Conservation (phyloP, 768 basidiomycete species). For the Suillus placidus region DNA sequence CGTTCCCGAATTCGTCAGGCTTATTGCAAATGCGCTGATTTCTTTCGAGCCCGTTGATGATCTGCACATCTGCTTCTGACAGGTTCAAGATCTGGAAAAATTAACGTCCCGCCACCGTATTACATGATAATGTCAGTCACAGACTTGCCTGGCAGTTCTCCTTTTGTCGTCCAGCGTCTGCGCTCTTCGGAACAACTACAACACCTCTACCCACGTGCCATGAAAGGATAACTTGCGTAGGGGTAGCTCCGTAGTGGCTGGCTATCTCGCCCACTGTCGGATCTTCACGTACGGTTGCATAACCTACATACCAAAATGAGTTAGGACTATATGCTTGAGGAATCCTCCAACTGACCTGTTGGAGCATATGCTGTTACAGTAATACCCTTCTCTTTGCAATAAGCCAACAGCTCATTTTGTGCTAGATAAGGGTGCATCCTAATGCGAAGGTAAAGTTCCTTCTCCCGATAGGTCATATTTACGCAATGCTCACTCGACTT, state of each 20-base stretch:
- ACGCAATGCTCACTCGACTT: conserved; percentile 28
- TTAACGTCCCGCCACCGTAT: conserved; percentile 11
- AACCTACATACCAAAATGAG: conserved; percentile 21
- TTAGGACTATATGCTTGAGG: neutral
- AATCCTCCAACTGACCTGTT: conserved; percentile 22
- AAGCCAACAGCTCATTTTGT: conserved; percentile 32
- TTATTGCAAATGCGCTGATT: conserved; percentile 43
- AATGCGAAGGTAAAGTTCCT: conserved; percentile 18
- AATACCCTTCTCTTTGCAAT: conserved; percentile 34
- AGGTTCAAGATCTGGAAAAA: conserved; percentile 40
- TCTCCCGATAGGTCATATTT: neutral
- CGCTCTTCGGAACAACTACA: conserved; percentile 34
- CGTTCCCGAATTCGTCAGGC: conserved; percentile 35
- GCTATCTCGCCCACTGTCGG: conserved; percentile 32
- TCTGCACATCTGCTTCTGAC: conserved; percentile 40
- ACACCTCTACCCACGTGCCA: conserved; percentile 37
- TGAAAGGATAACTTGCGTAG: conserved; percentile 34
- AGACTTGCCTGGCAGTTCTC: conserved; percentile 25
- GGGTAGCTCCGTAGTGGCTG: conserved; percentile 26
- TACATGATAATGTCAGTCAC: conserved; percentile 32
- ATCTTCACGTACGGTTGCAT: conserved; percentile 32
- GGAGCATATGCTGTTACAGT: conserved; percentile 37
- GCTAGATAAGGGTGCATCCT: conserved; percentile 38
- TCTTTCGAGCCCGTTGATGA: conserved; percentile 44
- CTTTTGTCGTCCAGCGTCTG: conserved; percentile 26